Conservation (phyloP, 176 grass and related monocot species). For the Raddia guianensis region DNA sequence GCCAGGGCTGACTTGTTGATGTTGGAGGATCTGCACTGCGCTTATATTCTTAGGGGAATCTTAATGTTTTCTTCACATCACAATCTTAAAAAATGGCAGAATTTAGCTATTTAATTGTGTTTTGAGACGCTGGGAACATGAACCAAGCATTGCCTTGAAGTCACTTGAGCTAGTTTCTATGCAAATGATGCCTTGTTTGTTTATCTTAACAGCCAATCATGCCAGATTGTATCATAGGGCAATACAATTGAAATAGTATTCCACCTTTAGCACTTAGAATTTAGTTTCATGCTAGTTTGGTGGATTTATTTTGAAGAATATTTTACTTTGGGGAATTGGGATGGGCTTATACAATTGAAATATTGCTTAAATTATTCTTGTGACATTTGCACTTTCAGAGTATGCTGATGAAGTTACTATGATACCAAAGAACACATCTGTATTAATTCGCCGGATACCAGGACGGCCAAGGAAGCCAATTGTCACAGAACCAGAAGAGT, state of each 20-base stretch:
- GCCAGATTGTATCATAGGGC: neutral
- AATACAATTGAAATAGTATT: constrained; percentile 22
- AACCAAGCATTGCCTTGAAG: constrained; percentile 18
- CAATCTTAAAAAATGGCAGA: neutral
- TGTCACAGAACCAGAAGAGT: constrained; percentile 80
- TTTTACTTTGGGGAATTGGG: constrained; percentile 23
- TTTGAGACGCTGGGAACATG: constrained; percentile 16
- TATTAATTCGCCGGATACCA: constrained; percentile 95
- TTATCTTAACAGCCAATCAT: neutral
- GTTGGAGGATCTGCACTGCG: neutral
- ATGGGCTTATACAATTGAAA: constrained; percentile 20
- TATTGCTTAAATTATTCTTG: constrained; percentile 48
- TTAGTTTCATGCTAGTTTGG: neutral
- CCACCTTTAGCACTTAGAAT: constrained; percentile 6
- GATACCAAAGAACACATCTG: constrained; percentile 97
- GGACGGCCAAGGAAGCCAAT: constrained; percentile 84
- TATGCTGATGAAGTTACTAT: constrained; percentile 90
- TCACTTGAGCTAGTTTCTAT: neutral
- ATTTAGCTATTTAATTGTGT: constrained; percentile 14
- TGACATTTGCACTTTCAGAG: constrained; percentile 76
- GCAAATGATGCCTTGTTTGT: constrained; percentile 5
- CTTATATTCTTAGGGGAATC: neutral
- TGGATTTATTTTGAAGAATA: neutral
- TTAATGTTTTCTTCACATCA: neutral
- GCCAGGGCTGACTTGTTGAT: neutral